Conservation (phyloP, 148 eudicot species). For the Polygonum aviculare region DNA sequence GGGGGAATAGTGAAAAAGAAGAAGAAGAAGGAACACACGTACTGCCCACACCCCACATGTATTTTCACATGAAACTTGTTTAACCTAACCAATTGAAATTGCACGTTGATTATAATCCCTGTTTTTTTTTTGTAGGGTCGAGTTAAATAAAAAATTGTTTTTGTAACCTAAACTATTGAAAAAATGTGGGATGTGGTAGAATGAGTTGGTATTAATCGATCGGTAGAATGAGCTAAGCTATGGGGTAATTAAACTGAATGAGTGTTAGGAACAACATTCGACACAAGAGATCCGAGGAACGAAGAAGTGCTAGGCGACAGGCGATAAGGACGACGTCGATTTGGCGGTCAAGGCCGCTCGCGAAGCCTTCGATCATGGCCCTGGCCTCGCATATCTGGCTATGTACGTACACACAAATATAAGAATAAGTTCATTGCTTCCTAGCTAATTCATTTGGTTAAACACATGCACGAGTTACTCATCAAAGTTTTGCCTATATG, state of each 20-base stretch:
- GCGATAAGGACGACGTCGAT: slow-evolving; percentile 61
- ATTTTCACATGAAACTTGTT: no score
- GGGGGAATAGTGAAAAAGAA: no score
- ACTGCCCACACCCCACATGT: no score
- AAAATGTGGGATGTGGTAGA: no score
- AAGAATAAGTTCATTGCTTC: not conserved
- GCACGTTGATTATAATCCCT: no score
- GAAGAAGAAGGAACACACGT: no score
- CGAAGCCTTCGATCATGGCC: slow-evolving; percentile 78
- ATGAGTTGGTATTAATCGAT: no score
- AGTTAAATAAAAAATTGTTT: no score
- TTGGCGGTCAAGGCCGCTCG: slow-evolving; percentile 83
- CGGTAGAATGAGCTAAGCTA: not conserved
- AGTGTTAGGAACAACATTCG: slow-evolving; percentile 53
- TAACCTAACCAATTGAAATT: no score
- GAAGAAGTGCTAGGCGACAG: slow-evolving; percentile 61
- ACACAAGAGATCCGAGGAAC: slow-evolving; percentile 77
- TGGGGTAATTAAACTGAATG: not conserved
- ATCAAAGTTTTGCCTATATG: no score
- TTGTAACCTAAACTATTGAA: no score
- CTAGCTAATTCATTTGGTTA: not conserved
- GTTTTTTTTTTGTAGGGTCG: no score
- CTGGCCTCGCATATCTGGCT: slow-evolving; percentile 76
- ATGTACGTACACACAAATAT: slow-evolving; percentile 30
- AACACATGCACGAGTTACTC: not conserved